A percentile compares a stretch with the other conserved stretches of the same genome.
Conservation (phyloP, 768 basidiomycete species). For the Cyclocybe cylindracea region DNA sequence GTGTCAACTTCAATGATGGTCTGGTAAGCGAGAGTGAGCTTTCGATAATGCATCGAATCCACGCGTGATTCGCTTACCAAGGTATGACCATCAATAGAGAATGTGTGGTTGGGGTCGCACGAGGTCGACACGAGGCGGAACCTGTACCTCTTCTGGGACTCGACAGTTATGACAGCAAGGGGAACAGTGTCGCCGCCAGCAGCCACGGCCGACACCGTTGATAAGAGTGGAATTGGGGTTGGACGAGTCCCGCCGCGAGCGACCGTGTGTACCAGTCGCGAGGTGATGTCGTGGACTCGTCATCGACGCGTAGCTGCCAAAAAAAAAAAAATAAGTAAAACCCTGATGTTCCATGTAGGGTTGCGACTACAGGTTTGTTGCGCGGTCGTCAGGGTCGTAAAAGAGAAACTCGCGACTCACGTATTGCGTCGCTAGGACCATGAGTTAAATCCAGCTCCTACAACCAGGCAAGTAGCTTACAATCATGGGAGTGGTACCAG, state of each 20-base stretch:
- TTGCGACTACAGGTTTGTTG: not conserved
- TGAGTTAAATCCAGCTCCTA: slow-evolving; percentile 20
- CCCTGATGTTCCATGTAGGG: no score
- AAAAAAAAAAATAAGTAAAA: no score
- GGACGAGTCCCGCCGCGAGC: no score
- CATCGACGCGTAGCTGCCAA: slow-evolving; percentile 11
- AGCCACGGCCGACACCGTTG: slow-evolving; percentile 41
- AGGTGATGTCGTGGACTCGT: slow-evolving; percentile 44
- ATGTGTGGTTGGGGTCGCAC: slow-evolving; percentile 38
- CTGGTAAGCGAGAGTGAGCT: no score
- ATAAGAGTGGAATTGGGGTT: slow-evolving; percentile 36
- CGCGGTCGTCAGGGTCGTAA: slow-evolving; percentile 38
- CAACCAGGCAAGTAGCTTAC: not conserved
- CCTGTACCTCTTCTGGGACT: slow-evolving; percentile 40
- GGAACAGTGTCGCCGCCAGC: slow-evolving; percentile 30
- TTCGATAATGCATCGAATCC: no score
- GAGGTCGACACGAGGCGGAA: slow-evolving; percentile 46
- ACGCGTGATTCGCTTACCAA: slow-evolving; percentile 7
- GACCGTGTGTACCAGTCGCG: slow-evolving; percentile 41
- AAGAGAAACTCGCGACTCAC: no score
- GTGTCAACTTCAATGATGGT: slow-evolving; percentile 37
- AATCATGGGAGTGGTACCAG: slow-evolving; percentile 3
- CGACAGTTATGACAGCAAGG: slow-evolving; percentile 39
- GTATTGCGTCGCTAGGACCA: slow-evolving; percentile 35
- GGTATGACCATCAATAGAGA: slow-evolving; percentile 31